These are phyloP conservation scores for Termitomyces sp. DNA, from an alignment of 768 basidiomycete species.

Conservation along the genomic window DNA sequence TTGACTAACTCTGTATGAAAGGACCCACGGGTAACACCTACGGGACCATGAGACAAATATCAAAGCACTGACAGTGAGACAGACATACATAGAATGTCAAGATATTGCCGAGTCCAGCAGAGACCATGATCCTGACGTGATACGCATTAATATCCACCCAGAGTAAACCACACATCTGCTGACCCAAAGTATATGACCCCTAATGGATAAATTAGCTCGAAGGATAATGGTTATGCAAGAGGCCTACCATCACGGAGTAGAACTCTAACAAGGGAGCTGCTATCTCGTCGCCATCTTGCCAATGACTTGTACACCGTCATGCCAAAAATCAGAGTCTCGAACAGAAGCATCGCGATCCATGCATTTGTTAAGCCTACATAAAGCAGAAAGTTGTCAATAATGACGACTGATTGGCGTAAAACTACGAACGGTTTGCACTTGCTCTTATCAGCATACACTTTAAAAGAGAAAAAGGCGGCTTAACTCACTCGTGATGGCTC, in stretches of 20 bases:
- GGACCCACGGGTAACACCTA: slow-evolving; percentile 13
- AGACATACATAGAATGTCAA: not conserved
- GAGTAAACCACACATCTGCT: not conserved
- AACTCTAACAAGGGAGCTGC: not conserved
- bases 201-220: not conserved
- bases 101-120: not conserved
- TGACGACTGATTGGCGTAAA: not conserved
- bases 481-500: not conserved
- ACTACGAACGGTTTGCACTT: not conserved
- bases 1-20: not conserved
- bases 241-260: not conserved
- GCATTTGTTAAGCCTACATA: not conserved
- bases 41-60: not conserved
- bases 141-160: not conserved
- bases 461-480: not conserved
- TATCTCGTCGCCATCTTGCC: not conserved
- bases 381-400: not conserved
- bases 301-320: not conserved
- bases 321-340: not conserved
- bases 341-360: not conserved
- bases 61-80: not conserved
- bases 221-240: not conserved
- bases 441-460: not conserved
- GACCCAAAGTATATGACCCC: not conserved
- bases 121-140: not conserved